Evolutionary conservation across 495 filamentous ascomycete species (phyloP).

Genomic region (Penicillium silybi): DNA sequence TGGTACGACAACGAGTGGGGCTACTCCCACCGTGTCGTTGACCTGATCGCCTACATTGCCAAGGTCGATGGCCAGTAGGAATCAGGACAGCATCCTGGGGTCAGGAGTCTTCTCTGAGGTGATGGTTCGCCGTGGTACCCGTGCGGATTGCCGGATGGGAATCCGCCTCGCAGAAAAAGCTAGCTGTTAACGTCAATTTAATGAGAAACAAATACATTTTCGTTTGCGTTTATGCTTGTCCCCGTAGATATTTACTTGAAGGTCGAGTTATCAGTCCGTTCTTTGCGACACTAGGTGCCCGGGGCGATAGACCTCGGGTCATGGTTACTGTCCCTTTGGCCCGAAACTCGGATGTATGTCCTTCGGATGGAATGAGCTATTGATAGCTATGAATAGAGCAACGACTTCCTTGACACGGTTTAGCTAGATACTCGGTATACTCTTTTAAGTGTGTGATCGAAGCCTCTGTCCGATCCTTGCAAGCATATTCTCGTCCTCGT

Average conservation of each 20-base stretch:
- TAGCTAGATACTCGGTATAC: no score
- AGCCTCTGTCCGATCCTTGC: neutral
- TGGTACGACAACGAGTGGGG: constrained; percentile 99
- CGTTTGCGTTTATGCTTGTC: constrained; percentile 13
- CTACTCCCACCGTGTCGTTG: constrained; percentile 97
- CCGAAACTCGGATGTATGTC: neutral
- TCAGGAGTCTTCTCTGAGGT: constrained; percentile 37
- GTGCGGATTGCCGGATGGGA: constrained; percentile 1
- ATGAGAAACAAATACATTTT: constrained; percentile 29
- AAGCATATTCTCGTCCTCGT: neutral
- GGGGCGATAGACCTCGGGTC: no score
- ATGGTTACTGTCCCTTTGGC: no score
- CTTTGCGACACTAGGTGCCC: neutral
- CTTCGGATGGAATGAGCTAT: neutral
- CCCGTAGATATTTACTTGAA: no score
- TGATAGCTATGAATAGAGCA: neutral
- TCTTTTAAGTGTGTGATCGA: no score
- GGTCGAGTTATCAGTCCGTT: no score
- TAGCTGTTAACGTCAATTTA: constrained; percentile 28
- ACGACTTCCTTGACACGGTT: no score
- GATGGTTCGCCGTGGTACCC: constrained; percentile 10
- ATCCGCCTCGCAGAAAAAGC: constrained; percentile 18
- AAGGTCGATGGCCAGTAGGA: constrained; percentile 69
- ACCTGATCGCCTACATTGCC: constrained; percentile 89
- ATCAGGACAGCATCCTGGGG: constrained; percentile 32